Percentiles rank a stretch among this genome's conserved stretches.
Evolutionary conservation across 2,329 filamentous ascomycete species (phyloP).

Genomic region (Cercospora janseana): DNA sequence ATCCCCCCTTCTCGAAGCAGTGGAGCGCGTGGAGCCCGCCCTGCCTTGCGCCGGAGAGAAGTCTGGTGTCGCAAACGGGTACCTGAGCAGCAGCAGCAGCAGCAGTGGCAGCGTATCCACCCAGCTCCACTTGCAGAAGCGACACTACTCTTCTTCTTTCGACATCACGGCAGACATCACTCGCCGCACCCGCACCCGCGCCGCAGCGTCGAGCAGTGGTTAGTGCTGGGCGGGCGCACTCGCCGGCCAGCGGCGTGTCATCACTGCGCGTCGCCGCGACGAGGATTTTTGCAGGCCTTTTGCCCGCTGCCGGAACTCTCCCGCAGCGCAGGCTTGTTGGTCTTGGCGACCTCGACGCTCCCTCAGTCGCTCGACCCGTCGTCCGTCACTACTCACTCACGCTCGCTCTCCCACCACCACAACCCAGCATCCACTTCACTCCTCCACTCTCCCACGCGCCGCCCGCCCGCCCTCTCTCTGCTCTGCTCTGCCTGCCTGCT

Average conservation of each 20-base stretch:
- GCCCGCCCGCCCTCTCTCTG: constrained; percentile 1
- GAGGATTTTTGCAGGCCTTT: constrained; percentile 1
- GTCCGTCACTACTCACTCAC: too few species aligned
- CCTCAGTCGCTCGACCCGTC: not conserved
- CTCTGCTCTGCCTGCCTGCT: too few species aligned
- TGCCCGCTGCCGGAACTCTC: not conserved
- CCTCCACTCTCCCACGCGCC: not conserved
- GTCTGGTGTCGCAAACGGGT: constrained; percentile 12
- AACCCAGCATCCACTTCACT: constrained; percentile 5
- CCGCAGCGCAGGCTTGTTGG: not conserved
- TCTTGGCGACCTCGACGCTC: not conserved
- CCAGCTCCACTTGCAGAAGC: constrained; percentile 9
- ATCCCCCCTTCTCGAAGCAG: not conserved
- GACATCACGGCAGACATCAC: constrained; percentile 9
- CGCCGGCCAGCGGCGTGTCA: constrained; percentile 1
- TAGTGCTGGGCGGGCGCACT: too few species aligned
- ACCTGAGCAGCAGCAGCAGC: constrained; percentile 8
- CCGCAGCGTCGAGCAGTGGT: too few species aligned
- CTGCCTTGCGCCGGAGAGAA: constrained; percentile 1
- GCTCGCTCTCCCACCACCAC: constrained; percentile 5
- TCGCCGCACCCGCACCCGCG: too few species aligned
- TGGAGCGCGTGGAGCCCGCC: constrained; percentile 9
- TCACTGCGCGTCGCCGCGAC: not conserved
- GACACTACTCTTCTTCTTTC: constrained; percentile 13
- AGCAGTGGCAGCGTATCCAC: constrained; percentile 4